Conservation (phyloP, 2,329 filamentous ascomycete genomes). For the Apiospora pterosperma region DNA sequence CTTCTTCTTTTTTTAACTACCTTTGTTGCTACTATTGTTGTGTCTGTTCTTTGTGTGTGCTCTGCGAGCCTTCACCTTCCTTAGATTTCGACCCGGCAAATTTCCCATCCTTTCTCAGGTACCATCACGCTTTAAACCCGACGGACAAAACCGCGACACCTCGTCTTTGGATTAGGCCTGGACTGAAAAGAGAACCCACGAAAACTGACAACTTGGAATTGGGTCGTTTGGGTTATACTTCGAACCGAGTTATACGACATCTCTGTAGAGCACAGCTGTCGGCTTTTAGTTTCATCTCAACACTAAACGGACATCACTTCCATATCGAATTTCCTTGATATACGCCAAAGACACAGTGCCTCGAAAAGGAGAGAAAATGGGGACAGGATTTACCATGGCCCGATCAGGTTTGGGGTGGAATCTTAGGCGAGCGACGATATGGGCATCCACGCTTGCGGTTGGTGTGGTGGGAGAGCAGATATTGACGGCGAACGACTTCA, state of each 20-base stretch:
- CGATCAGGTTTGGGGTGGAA: slow-evolving; percentile 24
- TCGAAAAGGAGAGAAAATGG: slow-evolving; percentile 7
- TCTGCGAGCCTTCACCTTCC: slow-evolving; percentile 9
- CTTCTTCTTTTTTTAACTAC: background rate
- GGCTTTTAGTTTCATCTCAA: background rate
- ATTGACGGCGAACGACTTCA: slow-evolving; percentile 78
- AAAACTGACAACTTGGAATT: background rate
- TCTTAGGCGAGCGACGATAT: slow-evolving; percentile 25
- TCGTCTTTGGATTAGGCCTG: background rate
- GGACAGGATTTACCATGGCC: slow-evolving; percentile 18
- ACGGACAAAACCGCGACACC: background rate
- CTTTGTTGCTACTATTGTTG: background rate
- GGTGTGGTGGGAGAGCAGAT: slow-evolving; percentile 64
- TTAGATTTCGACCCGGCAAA: too few relatives aligned
- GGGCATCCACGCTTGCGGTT: slow-evolving; percentile 34
- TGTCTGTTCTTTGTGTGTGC: slow-evolving; percentile 1
- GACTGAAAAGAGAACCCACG: background rate
- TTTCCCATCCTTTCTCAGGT: background rate
- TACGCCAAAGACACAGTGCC: background rate
- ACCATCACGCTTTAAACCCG: background rate
- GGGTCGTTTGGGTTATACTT: slow-evolving; percentile 1
- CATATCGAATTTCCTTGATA: background rate
- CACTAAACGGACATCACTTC: background rate
- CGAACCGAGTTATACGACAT: background rate
- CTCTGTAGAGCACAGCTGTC: slow-evolving; percentile 1